Base-by-base conservation (phyloP, 2,329 filamentous ascomycete species). In the Zymoseptoria crescenta region DNA sequence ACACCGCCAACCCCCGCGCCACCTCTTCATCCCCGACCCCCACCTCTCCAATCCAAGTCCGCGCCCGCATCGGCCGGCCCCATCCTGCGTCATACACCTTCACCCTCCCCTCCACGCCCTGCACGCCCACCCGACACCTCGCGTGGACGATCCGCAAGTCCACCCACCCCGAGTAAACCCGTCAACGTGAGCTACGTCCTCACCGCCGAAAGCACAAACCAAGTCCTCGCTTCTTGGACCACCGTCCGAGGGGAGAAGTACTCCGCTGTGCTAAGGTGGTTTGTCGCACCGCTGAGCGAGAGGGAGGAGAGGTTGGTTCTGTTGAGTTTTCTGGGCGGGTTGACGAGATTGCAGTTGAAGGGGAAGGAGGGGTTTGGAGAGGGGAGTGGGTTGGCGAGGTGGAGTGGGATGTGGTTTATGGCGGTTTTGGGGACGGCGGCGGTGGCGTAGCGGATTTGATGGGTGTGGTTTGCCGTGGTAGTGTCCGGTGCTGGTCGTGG, bases 401-500 rank as follows among this genome's bases (percentile, higher is more conserved):
- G 58, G 55, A 59, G 56, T 54, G 60, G 57, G 1, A 57, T 62
- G 41, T 62, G 60, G 57, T 59, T 55, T 27, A 58, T 57, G 57
- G 56, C 60, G 8, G 54, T 62, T 1, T 48, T 62, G 29, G 57
- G 60, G 3, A 59, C 60, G 10, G 60, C 54, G 24, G 49, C 27
- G 2, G 49, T 59, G 57, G 60, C 54, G 8, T 56, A 52, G 48
- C n/a, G n/a, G n/a, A n/a, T n/a, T n/a, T n/a, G n/a, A n/a, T n/a
- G n/a, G n/a, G n/a, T n/a, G n/a, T n/a, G n/a, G n/a, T n/a, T n/a
- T n/a, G n/a, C n/a, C n/a, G n/a, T n/a, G n/a, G n/a, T n/a, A n/a
- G n/a, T n/a, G n/a, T n/a, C n/a, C n/a, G n/a, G n/a, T n/a, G n/a
- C n/a, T n/a, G n/a, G n/a, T n/a, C n/a, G n/a, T n/a, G n/a, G n/a